Base-by-base conservation (phyloP, 495 filamentous ascomycete species). In the Penicillium parvum region DNA sequence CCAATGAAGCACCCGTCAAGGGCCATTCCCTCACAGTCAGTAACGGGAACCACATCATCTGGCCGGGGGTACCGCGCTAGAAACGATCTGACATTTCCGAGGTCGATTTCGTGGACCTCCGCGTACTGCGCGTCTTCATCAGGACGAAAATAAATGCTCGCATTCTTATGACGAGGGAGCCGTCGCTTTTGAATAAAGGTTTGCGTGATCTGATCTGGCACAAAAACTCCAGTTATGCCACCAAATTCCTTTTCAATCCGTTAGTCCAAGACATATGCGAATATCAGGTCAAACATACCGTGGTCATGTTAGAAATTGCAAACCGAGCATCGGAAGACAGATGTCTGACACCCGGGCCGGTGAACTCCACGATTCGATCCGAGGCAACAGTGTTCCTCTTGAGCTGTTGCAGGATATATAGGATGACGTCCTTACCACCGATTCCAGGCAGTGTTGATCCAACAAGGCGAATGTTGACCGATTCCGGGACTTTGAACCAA, bases 161-260 rank as follows among this genome's bases (percentile, higher is more conserved):
- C 18, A 7, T 18, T 43, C 40, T 70, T 71, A 46, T 75, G 52
- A 2, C 50, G 52, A 0, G 61, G 17, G 7, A 50, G 25, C 19
- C 53, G 54, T 19, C 72, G 49, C 8, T 43, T 48, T 17, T 59
- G 45, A n/a, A 73, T 49, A 28, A 61, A 75, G 1, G 58, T 41
- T 0, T 53, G 23, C 1, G 62, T 69, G 1, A 45, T 55, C 20
- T 60, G 28, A 42, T 75, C 72, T 0, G 72, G 61, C 4, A 54
- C 62, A 30, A 71, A 73, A 7, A 68, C 49, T 5, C 61, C 71
- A 5, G 62, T 66, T n/a, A 75, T 59, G 8, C 61, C 69, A 5
- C 71, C 72, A 43, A 75, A 64, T 37, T 75, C 70, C 64, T 69
- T n/a, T n/a, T n/a, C n/a, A n/a, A n/a, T n/a, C n/a, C n/a, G n/a